These are phyloP conservation scores for Dipodascus albidus DNA, from an alignment of 805 yeast species.

Conservation along the genomic window DNA sequence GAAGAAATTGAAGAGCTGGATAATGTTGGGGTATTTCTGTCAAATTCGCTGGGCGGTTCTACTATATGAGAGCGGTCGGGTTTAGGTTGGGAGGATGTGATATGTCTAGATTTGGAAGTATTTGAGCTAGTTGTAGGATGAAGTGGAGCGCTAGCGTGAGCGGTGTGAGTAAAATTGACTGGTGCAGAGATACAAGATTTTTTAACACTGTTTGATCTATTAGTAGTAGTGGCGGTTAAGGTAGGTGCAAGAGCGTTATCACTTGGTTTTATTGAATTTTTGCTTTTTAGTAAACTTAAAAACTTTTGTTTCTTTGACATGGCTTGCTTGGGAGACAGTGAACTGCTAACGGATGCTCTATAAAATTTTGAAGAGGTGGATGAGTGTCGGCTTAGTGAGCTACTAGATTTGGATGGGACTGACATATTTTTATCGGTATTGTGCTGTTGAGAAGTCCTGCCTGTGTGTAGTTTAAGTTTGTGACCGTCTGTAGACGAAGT, in stretches of 20 bases:
- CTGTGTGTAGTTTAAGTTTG: too few species aligned
- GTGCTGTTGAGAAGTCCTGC: too few species aligned
- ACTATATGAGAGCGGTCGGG: background rate
- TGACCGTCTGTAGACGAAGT: too few species aligned
- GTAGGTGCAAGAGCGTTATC: background rate
- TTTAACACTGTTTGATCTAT: background rate
- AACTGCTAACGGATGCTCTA: background rate
- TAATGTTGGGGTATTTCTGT: background rate
- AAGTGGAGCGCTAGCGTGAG: background rate
- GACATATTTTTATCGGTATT: too few species aligned
- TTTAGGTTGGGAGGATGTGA: background rate
- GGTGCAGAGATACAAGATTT: background rate
- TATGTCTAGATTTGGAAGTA: background rate
- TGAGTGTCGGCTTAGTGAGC: background rate
- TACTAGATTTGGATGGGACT: too few species aligned
- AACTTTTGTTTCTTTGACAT: background rate
- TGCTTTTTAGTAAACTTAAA: background rate
- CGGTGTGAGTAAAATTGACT: constrained; percentile 1
- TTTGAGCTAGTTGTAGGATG: background rate
- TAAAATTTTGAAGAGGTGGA: background rate
- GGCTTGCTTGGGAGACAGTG: background rate
- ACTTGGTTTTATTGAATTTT: background rate
- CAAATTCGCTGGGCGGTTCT: background rate
- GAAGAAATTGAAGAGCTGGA: background rate
- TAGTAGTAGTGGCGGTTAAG: background rate